Base-by-base conservation (phyloP, 2,329 filamentous ascomycete species). In the Apiospora aurea region DNA sequence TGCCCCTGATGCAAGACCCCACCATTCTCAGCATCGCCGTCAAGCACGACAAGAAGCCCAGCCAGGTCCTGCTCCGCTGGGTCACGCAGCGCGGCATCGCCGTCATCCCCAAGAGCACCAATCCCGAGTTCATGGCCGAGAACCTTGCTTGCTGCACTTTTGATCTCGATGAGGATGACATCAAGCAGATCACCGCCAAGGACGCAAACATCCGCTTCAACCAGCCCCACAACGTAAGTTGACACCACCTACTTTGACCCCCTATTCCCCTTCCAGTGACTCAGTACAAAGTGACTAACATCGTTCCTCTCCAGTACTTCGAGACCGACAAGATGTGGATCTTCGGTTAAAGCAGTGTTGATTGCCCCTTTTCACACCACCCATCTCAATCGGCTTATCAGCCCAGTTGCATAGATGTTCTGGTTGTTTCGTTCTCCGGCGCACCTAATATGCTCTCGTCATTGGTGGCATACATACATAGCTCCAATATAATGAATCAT, bases 51-150 rank as follows among this genome's bases (percentile, higher is more conserved):
- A 94, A 93, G 86, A 90, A 91, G 11, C 87, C 94, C 8, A 92
- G 93, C 21, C 94, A 97, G 87, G 87, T 97, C 41, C 87, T 97
- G 73, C 87, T 97, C 76, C 89, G 94, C 77, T 97, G 95, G 95
- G 90, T 94, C 29, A 97, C 94, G 21, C 94, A 97, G 87, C 88
- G 93, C 69, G 91, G 90, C 44, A 86, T 96, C 71, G 93, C 93
- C 67, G 92, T 96, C 77, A 96, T 96, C 77, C 94, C 93, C 77
- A 96, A 96, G 89, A 92, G 88, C 75, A 92, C 82, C 83, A 87
- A 82, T 75, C 79, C 75, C 74, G 85, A 80, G 29, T 75, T 85
- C 75, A 87, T 94, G 80, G 81, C 84, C 72, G 86, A 92, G 85
- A 94, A 94, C 83, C 83, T 95, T 75, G 88, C 91, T 76, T 89